These are phyloP conservation scores for Castanea mollissima DNA, from an alignment of 306 rosid genomes.

Conservation along the genomic window DNA sequence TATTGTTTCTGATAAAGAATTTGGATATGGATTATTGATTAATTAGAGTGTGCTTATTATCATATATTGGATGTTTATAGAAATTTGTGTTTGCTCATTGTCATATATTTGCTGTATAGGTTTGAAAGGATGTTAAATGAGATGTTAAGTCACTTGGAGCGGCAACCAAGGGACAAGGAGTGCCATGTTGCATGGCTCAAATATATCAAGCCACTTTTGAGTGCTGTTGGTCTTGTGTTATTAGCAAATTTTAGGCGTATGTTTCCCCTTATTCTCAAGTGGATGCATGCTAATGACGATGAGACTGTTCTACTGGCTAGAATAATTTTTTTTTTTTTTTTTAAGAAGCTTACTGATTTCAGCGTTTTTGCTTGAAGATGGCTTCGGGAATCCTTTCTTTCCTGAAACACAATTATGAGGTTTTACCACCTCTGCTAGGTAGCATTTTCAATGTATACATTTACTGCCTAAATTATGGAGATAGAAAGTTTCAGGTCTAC, in stretches of 20 bases:
- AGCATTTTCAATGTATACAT: background rate
- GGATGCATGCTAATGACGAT: constrained; percentile 89
- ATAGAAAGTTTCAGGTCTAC: background rate
- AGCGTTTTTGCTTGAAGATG: background rate
- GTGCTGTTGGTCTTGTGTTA: constrained; percentile 61
- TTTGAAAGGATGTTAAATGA: constrained; percentile 78
- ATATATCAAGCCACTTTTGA: constrained; percentile 52
- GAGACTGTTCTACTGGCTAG: constrained; percentile 79
- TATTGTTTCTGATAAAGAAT: no score
- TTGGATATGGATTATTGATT: background rate
- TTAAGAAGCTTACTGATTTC: background rate
- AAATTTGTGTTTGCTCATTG: background rate
- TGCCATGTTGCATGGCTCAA: constrained; percentile 84
- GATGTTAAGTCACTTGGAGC: constrained; percentile 93
- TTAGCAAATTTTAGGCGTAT: constrained; percentile 86
- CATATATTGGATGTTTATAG: background rate
- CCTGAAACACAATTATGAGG: background rate
- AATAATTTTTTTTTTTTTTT: background rate
- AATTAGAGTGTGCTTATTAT: background rate
- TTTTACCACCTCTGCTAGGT: background rate
- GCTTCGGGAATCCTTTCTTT: background rate
- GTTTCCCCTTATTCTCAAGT: constrained; percentile 81
- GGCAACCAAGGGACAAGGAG: constrained; percentile 82
- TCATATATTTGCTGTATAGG: constrained; percentile 36
- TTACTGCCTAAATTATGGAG: background rate